Base-by-base conservation (phyloP, 2,329 filamentous ascomycete genomes). In the Catunica adiposa region DNA sequence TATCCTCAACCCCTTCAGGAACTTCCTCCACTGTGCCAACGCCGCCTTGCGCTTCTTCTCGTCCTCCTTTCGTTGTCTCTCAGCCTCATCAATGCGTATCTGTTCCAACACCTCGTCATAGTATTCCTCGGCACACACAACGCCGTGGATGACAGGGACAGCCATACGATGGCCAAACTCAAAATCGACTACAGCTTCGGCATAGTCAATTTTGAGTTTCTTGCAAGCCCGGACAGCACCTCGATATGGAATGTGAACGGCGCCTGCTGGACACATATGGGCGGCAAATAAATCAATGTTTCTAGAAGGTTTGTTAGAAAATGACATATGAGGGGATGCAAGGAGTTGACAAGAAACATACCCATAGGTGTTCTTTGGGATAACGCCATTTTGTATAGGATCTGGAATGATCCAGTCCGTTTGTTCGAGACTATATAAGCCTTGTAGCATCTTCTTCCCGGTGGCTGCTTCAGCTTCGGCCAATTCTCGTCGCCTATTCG, bases 251-350 rank as follows among this genome's bases (percentile, higher is more conserved):
- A 97, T 75, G 65, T 98, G 92, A 0, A 85, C 78, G 1, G 89
- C 89, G 0, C 92, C 88, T 62, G 65, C 52, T 0, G 92, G 92
- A 25, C 94, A 83, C 92, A 98, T 97, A 60, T 87, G 89, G 40
- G 88, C 84, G 0, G 86, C 89, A 66, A 94, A 98, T 55, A 95
- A 80, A 66, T 98, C 92, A 59, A 98, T 97, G 62, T 98, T 98
- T 7, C 70, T 72, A 14, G n/a, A n/a, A n/a, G 29, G 29, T 34
- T 5, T 5, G 29, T 34, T 34, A 34, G 29, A n/a, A n/a, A n/a
- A n/a, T n/a, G n/a, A n/a, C n/a, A n/a, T n/a, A n/a, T n/a, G n/a
- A n/a, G n/a, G n/a, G n/a, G n/a, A n/a, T n/a, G n/a, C n/a, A n/a
- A n/a, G n/a, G n/a, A n/a, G 37, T 20, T 23, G 17, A 29, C 34